Conservation (phyloP, 176 grass and related monocot species). For the Eragrostis nindensis region DNA sequence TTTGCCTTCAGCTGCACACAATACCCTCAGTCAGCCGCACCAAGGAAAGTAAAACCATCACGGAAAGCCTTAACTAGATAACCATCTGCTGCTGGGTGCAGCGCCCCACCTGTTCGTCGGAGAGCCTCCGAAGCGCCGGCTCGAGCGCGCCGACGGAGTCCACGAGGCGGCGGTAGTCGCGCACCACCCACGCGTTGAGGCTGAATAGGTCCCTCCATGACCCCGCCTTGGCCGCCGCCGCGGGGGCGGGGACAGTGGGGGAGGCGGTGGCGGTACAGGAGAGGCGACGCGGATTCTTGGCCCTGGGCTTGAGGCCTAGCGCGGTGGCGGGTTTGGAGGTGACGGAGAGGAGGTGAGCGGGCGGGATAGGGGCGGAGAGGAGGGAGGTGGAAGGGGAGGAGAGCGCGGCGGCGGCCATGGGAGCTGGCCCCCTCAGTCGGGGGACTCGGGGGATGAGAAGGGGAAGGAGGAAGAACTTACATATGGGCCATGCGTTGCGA, state of each 20-base stretch:
- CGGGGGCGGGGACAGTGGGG: too few species aligned
- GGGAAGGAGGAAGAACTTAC: neutral
- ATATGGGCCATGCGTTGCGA: neutral
- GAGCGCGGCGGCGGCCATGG: too few species aligned
- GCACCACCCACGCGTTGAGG: constrained; percentile 90
- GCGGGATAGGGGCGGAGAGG: too few species aligned
- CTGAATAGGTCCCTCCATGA: constrained; percentile 75
- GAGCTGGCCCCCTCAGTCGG: too few species aligned
- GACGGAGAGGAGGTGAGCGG: too few species aligned
- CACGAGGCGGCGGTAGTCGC: constrained; percentile 82
- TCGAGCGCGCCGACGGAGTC: constrained; percentile 64
- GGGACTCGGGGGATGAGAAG: too few species aligned
- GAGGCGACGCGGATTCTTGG: too few species aligned
- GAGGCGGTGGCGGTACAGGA: too few species aligned
- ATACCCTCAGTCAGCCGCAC: neutral
- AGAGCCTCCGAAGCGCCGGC: constrained; percentile 61
- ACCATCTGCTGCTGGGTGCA: neutral
- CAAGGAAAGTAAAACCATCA: constrained; percentile 6
- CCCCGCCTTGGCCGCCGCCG: neutral
- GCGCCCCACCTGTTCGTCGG: constrained; percentile 77
- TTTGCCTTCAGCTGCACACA: constrained; percentile 72
- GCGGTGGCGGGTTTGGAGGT: too few species aligned
- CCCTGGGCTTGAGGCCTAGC: too few species aligned
- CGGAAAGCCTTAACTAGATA: neutral
- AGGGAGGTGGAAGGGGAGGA: too few species aligned